Percentiles rank a stretch among this genome's conserved stretches.
phyloP scores from a whole-genome alignment of 164 flowering plant species.

The Echeveria elegans region DNA sequence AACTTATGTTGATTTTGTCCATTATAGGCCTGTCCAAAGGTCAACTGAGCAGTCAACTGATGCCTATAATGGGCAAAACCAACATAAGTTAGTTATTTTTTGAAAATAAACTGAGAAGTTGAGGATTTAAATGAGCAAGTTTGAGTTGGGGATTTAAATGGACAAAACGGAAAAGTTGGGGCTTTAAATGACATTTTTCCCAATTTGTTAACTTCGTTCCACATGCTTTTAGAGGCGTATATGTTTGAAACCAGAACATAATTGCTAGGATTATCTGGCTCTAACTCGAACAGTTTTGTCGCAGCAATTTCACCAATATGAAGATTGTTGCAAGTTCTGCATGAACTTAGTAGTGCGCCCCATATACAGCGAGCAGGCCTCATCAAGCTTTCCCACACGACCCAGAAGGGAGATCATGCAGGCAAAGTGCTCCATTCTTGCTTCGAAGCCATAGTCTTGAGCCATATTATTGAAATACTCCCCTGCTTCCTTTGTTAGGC shows the following conservation, averaged over 20 bases:
- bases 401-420: neutral
- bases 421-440: neutral
- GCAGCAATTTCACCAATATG: neutral
- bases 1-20: too few species aligned
- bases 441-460: neutral
- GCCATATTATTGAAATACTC: neutral
- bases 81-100: too few species aligned
- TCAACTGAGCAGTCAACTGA: too few species aligned
- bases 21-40: too few species aligned
- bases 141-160: too few species aligned
- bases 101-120: too few species aligned
- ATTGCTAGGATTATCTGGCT: neutral
- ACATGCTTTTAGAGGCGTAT: neutral
- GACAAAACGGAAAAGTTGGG: too few species aligned
- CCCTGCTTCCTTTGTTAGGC: neutral
- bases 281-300: neutral
- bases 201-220: neutral
- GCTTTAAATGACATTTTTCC: too few species aligned
- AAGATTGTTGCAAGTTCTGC: neutral
- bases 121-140: too few species aligned
- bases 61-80: too few species aligned
- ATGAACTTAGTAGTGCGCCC: neutral
- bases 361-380: neutral
- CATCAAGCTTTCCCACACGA: neutral
- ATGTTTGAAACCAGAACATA: neutral